Percentiles rank a stretch among this genome's conserved stretches.
Evolutionary conservation across 1,284 basidiomycete genomes (phyloP).

Genomic region (Pseudozyma flocculosa): DNA sequence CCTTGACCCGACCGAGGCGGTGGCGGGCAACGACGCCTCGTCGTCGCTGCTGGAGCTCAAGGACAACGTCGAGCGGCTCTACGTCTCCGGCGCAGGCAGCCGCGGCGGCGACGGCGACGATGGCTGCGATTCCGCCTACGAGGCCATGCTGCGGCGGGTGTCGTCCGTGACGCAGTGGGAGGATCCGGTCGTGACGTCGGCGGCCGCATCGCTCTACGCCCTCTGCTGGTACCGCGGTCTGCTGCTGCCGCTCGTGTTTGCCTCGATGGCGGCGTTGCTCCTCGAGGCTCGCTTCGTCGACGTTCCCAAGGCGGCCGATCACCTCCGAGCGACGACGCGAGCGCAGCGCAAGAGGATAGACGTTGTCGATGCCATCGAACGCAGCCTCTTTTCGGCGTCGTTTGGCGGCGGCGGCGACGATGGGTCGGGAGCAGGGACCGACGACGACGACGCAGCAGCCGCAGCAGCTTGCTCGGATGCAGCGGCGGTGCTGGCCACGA

Average conservation of each 20-base stretch:
- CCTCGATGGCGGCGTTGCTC: constrained; percentile 8
- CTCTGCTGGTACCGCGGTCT: constrained; percentile 25
- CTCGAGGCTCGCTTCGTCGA: neutral
- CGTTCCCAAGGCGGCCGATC: too few species aligned
- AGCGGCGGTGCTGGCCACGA: too few species aligned
- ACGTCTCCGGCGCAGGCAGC: too few species aligned
- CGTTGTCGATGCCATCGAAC: too few species aligned
- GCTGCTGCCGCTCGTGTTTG: constrained; percentile 11
- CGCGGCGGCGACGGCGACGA: neutral
- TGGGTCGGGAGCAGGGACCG: too few species aligned
- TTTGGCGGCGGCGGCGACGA: too few species aligned
- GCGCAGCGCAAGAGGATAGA: neutral
- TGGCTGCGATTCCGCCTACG: too few species aligned
- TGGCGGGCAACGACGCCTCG: neutral
- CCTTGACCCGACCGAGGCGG: constrained; percentile 1
- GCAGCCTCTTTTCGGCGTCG: too few species aligned
- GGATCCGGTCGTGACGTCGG: constrained; percentile 10
- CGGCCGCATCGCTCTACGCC: constrained; percentile 16
- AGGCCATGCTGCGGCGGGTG: constrained; percentile 9
- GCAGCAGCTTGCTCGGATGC: too few species aligned
- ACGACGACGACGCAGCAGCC: too few species aligned
- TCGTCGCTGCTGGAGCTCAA: constrained; percentile 2
- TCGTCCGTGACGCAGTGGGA: constrained; percentile 25
- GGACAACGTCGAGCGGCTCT: constrained; percentile 11
- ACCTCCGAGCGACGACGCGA: neutral